Evolutionary conservation across 176 grass and related monocot species (phyloP), one percentile per base, ranked within the genome.

Genomic region (Oryza australiensis): DNA sequence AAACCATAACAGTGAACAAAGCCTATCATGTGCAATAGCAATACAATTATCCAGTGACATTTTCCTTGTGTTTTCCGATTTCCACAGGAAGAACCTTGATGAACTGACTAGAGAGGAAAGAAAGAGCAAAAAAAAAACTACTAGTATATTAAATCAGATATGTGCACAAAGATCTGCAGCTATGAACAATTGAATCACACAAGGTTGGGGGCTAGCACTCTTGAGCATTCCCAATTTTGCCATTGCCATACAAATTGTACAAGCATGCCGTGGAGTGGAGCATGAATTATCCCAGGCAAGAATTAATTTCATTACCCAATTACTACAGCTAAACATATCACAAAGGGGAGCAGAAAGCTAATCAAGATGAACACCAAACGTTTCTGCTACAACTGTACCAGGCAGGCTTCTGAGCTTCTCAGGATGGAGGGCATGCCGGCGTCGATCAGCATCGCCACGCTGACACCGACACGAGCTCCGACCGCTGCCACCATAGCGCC

Each of bases 391-490:
- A 64, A 32, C 62, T 62, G 35, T 80, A 70, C 82, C 64, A 45
- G 70, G 64, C n/a, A 45, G 70, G 64, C 22, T 32, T 49, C 23
- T 71, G n/a, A 28, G 64, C 22, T 32, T 49, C 23, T 71, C 22
- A 28, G 68, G 72, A 38, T 33, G 69, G 26, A 45, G 41, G 45
- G 3, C 13, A 33, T 11, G 76, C 32, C 74, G 9, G 30, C 45
- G 40, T 70, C 64, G 18, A 59, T 87, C 46, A 88, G 74, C 88
- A 90, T 41, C 76, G 77, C 92, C 88, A 94, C 11, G 88, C 83
- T 3, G 92, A 94, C 26, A 94, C 86, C 0, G 83, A 88, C 28
- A 90, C 66, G 3, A 94, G 88, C 71, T 90, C 86, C 11, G 87
- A 49, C 0, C 43, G 79, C 66, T 86, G 86, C 92, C 92, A 94